phyloP scores from a whole-genome alignment of 1,284 basidiomycete species.

The Trametes pubescens region DNA sequence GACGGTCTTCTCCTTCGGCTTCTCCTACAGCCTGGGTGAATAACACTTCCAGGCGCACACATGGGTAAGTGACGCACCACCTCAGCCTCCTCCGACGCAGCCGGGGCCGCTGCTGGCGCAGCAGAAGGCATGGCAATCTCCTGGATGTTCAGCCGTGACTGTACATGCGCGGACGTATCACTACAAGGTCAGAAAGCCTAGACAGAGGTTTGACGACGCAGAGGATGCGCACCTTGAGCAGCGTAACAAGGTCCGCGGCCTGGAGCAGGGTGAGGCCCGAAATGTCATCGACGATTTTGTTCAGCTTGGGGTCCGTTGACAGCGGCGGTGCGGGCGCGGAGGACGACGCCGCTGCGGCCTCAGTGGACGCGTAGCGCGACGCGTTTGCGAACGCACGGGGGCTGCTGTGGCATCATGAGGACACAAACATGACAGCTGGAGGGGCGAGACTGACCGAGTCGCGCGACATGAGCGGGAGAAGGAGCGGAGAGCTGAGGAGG shows the following conservation, averaged over 20 bases:
- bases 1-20: constrained; percentile 98
- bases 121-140: constrained; percentile 95
- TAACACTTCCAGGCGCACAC: neutral
- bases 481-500: constrained; percentile 54
- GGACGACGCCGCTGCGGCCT: constrained; percentile 54
- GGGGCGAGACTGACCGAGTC: constrained; percentile 40
- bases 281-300: constrained; percentile 93
- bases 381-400: constrained; percentile 35
- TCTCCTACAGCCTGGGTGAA: constrained; percentile 64
- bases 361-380: constrained; percentile 48
- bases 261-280: constrained; percentile 91
- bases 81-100: constrained; percentile 67
- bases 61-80: constrained; percentile 55
- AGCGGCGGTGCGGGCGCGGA: constrained; percentile 51
- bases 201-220: neutral
- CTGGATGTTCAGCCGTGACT: constrained; percentile 96
- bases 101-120: constrained; percentile 66
- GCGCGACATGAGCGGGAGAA: constrained; percentile 52
- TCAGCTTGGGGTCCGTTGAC: constrained; percentile 75
- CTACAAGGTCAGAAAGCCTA: neutral
- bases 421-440: constrained; percentile 6
- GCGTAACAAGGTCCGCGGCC: constrained; percentile 94
- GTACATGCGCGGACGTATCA: neutral
- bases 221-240: constrained; percentile 80
- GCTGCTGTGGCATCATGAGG: constrained; percentile 17